Evolutionary conservation across 2,329 filamentous ascomycete species (phyloP), one percentile per base, ranked within the genome.

Genomic region (Juglanconis oblonga): DNA sequence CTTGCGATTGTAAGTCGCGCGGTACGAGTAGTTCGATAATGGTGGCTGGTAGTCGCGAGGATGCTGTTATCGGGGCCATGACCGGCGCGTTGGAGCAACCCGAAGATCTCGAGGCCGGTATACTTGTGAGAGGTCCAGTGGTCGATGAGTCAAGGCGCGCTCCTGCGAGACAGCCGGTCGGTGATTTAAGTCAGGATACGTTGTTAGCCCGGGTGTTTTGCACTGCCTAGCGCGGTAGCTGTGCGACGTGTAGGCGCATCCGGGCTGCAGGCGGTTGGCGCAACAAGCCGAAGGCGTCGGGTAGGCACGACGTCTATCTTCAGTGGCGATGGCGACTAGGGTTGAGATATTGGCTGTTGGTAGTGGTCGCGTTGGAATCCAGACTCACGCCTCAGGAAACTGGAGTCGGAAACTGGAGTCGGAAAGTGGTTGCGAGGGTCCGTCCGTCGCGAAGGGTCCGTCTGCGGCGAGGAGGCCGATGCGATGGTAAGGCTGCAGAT

Each of bases 21-120:
- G 51, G 31, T 35, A 53, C 45, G 40, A 57, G 32, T 9, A 32
- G 33, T 49, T 54, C 52, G 13, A 47, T n/a, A 17, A 48, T 32
- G 17, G 60, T 50, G 44, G 49, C 44, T 32, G 60, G 53, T 6
- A 59, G 52, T 33, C 52, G 57, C 44, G 57, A 31, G 32, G 60
- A 50, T 10, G 52, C 29, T 29, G 36, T n/a, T 24, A 62, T 3
- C 32, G 60, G 60, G 35, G 60, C 60, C 60, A 62, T 62, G 17
- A 57, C 49, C 17, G 33, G 40, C 11, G 53, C 7, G 60, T 35
- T 38, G 38, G 33, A 48, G 45, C 31, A 57, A 52, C 42, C 51
- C 52, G 52, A 56, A 1, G 38, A 33, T 24, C 29, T 49, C 35
- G 32, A n/a, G 51, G 24, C 4, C 5, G 10, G 14, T 11, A 3